A percentile compares a stretch with the other conserved stretches of the same genome.
These are phyloP conservation scores for Lasiodiplodia sp. DNA, from an alignment of 2,329 filamentous ascomycete genomes.

Conservation along the genomic window DNA sequence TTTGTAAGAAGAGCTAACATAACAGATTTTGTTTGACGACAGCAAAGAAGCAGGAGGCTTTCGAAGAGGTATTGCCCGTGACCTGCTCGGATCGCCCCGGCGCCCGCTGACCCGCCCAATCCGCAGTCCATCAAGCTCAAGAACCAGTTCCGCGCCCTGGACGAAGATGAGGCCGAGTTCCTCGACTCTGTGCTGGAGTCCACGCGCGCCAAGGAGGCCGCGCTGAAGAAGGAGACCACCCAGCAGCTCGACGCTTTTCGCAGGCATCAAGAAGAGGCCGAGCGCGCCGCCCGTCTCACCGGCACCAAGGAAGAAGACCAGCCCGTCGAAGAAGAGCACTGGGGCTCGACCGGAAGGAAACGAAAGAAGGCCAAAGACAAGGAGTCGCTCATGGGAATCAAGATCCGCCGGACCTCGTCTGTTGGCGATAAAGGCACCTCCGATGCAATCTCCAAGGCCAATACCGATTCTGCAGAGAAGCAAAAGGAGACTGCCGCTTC, in stretches of 20 bases:
- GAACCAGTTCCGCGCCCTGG: constrained; percentile 79
- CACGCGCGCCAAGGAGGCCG: constrained; percentile 63
- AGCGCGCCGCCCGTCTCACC: constrained; percentile 54
- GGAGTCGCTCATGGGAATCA: constrained; percentile 51
- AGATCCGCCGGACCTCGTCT: constrained; percentile 50
- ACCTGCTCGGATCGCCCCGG: neutral
- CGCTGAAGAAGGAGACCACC: constrained; percentile 64
- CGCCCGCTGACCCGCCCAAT: neutral
- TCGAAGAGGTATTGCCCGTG: constrained; percentile 67
- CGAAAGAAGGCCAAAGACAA: constrained; percentile 56
- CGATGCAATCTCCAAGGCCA: neutral
- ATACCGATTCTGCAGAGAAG: neutral
- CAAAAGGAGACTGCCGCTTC: neutral
- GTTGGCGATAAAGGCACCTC: constrained; percentile 29
- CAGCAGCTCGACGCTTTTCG: constrained; percentile 67
- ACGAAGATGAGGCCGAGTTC: constrained; percentile 82
- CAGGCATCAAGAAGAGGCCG: constrained; percentile 65
- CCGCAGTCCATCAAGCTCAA: constrained; percentile 64
- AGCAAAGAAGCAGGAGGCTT: constrained; percentile 83
- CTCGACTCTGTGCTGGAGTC: constrained; percentile 67
- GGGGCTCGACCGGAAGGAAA: constrained; percentile 59
- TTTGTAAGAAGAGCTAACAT: constrained; percentile 38
- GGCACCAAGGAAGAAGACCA: constrained; percentile 45
- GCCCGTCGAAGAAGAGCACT: constrained; percentile 53
- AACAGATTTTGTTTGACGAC: constrained; percentile 38